These are phyloP conservation scores for Aspergillus sp. DNA, from an alignment of 2,329 filamentous ascomycete species.

Conservation along the genomic window DNA sequence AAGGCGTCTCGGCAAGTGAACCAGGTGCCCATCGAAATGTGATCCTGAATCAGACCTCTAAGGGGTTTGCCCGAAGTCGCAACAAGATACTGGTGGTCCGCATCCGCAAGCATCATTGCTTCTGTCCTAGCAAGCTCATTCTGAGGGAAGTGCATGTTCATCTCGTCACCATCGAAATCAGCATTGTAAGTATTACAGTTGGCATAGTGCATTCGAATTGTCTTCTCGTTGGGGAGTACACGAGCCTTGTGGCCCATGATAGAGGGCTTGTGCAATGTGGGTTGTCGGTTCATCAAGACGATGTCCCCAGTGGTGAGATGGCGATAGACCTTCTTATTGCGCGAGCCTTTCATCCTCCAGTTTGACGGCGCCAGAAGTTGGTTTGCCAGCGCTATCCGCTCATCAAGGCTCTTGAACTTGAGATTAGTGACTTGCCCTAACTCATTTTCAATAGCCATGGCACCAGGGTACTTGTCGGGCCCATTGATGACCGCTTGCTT, in stretches of 20 bases:
- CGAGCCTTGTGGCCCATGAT: constrained; percentile 97
- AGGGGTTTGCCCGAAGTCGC: constrained; percentile 91
- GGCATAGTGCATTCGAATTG: constrained; percentile 98
- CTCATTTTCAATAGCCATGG: constrained; percentile 92
- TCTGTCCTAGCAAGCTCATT: constrained; percentile 93
- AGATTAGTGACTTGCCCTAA: constrained; percentile 88
- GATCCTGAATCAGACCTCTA: constrained; percentile 95
- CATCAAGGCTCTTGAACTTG: constrained; percentile 81
- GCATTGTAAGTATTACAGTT: constrained; percentile 99
- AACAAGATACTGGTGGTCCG: constrained; percentile 94
- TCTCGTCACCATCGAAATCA: constrained; percentile 98
- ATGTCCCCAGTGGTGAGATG: constrained; percentile 96
- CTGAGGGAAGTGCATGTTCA: constrained; percentile 99
- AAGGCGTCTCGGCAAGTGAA: constrained; percentile 90
- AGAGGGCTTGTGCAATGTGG: constrained; percentile 95
- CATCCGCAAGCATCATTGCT: constrained; percentile 89
- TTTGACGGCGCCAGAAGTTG: constrained; percentile 84
- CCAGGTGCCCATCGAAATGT: constrained; percentile 90
- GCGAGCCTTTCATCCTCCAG: constrained; percentile 69
- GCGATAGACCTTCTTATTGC: constrained; percentile 94
- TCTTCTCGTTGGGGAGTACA: constrained; percentile 91
- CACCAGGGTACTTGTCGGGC: constrained; percentile 89
- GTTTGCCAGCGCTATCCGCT: constrained; percentile 86
- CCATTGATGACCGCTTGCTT: constrained; percentile 97
- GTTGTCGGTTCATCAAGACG: constrained; percentile 97